A percentile compares a stretch with the other conserved stretches of the same genome.
These are phyloP conservation scores for Mortierella alpina DNA, from an alignment of 192 early-diverging fungal species.

Conservation along the genomic window DNA sequence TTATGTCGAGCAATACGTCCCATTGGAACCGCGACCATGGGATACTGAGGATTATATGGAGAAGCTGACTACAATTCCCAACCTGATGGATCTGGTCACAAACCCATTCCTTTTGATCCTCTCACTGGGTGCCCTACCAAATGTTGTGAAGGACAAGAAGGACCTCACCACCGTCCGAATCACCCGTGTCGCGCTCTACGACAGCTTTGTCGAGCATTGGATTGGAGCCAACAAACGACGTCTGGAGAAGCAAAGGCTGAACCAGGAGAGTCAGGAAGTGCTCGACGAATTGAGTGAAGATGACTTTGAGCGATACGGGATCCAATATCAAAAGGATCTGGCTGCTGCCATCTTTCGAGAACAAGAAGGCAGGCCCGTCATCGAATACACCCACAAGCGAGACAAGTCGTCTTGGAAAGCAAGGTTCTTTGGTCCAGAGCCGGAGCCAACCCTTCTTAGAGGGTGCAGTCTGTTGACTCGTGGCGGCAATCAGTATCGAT, in stretches of 20 bases:
- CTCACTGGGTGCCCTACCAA: neutral
- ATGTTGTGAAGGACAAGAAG: neutral
- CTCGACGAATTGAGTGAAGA: neutral
- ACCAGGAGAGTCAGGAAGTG: neutral
- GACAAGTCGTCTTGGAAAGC: too few species aligned
- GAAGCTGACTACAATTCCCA: too few species aligned
- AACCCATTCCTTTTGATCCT: too few species aligned
- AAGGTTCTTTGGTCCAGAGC: too few species aligned
- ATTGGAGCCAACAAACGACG: neutral
- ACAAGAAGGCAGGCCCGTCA: neutral
- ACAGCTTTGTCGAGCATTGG: neutral
- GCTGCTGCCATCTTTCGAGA: neutral
- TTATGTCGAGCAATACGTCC: too few species aligned
- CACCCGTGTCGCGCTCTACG: neutral
- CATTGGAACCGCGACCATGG: too few species aligned
- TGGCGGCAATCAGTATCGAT: too few species aligned
- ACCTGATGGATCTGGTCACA: too few species aligned
- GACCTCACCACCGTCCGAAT: neutral
- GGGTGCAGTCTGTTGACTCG: too few species aligned
- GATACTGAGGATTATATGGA: too few species aligned
- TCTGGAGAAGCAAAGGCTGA: neutral
- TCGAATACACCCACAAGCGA: neutral
- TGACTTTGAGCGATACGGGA: neutral
- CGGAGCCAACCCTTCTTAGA: too few species aligned
- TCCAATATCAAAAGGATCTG: neutral